phyloP scores from a whole-genome alignment of 202 grass and related monocot species.

The Sporobolus alterniflorus region DNA sequence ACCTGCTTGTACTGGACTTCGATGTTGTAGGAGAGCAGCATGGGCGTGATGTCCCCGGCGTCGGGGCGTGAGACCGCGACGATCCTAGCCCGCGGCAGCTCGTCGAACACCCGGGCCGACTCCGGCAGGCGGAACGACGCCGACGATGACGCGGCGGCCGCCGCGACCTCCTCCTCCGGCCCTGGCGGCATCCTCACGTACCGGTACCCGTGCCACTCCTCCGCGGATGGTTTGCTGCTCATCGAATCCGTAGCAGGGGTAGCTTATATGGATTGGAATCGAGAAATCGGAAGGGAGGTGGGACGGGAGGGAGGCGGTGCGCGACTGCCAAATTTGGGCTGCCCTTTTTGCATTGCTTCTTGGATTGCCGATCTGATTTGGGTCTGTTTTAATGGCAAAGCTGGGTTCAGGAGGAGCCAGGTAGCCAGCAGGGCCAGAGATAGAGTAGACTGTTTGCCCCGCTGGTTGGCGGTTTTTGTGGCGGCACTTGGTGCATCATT shows the following conservation, averaged over 20 bases:
- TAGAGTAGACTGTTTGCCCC: background rate
- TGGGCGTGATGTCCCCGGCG: constrained; percentile 74
- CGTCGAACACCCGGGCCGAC: constrained; percentile 58
- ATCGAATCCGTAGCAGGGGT: background rate
- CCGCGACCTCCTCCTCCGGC: constrained; percentile 24
- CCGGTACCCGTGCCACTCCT: background rate
- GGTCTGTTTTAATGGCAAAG: background rate
- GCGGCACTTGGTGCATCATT: background rate
- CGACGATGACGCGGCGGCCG: background rate
- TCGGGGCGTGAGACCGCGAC: constrained; percentile 65
- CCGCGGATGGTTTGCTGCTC: constrained; percentile 2
- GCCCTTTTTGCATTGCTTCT: background rate
- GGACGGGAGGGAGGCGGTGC: background rate
- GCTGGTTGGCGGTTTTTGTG: background rate
- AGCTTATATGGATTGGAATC: background rate
- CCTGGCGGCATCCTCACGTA: constrained; percentile 69
- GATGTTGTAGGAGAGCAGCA: constrained; percentile 88
- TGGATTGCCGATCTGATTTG: constrained; percentile 2
- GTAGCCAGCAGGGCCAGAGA: background rate
- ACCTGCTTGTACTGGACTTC: constrained; percentile 81
- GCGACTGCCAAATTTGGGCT: background rate
- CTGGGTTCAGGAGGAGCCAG: background rate
- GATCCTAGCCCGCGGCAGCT: constrained; percentile 66
- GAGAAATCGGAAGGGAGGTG: background rate
- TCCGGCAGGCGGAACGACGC: constrained; percentile 54